Conservation (phyloP, 2,329 filamentous ascomycete species). For the Aaosphaeria arxii region DNA sequence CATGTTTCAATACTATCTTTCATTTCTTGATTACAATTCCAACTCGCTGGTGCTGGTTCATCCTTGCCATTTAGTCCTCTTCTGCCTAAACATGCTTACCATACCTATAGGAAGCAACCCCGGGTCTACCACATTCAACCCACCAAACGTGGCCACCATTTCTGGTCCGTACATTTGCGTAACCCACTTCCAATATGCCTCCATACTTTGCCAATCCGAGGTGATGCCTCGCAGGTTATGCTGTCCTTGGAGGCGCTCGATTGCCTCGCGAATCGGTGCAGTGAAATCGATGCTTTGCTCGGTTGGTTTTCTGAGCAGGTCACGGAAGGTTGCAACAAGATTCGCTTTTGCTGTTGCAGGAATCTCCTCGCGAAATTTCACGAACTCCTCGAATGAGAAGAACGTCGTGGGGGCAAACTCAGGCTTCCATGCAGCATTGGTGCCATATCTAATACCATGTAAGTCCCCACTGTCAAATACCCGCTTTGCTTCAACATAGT, state of each 20-base stretch:
- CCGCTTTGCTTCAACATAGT: slow-evolving; percentile 32
- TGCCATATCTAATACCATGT: background rate
- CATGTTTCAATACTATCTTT: too few species aligned
- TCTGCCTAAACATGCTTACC: slow-evolving; percentile 32
- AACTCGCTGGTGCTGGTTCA: background rate
- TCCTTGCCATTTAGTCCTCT: slow-evolving; percentile 34
- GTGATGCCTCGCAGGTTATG: slow-evolving; percentile 22
- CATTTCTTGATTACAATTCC: too few species aligned
- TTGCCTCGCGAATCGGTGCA: slow-evolving; percentile 16
- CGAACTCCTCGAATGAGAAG: slow-evolving; percentile 26
- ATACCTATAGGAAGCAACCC: slow-evolving; percentile 35
- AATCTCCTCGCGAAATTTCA: slow-evolving; percentile 17
- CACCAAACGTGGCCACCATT: slow-evolving; percentile 32
- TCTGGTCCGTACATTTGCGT: slow-evolving; percentile 36
- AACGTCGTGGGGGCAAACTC: slow-evolving; percentile 14
- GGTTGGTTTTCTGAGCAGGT: slow-evolving; percentile 17
- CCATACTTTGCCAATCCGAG: slow-evolving; percentile 21
- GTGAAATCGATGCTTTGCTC: slow-evolving; percentile 18
- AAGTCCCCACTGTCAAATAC: slow-evolving; percentile 26
- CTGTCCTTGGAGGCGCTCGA: slow-evolving; percentile 15
- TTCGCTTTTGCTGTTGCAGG: slow-evolving; percentile 5
- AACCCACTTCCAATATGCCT: slow-evolving; percentile 37
- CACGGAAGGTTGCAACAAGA: slow-evolving; percentile 12
- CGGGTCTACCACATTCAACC: slow-evolving; percentile 31
- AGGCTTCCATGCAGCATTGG: slow-evolving; percentile 11